Evolutionary conservation across 1,139 yeast genomes (phyloP), one percentile per base, ranked within the genome.

Genomic region (Williopsis jadinii): DNA sequence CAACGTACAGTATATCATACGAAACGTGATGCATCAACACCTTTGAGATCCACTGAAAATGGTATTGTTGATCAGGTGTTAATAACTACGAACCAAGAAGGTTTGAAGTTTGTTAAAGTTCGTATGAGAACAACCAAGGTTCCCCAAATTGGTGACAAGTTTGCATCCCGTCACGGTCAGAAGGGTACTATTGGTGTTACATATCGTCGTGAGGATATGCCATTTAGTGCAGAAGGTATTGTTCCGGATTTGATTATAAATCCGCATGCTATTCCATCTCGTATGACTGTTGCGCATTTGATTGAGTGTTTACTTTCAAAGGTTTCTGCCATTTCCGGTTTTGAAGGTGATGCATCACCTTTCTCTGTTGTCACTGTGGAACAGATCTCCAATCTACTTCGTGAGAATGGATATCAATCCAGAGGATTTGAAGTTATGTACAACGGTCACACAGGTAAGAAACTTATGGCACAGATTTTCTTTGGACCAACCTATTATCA

Each of bases 141-240:
- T 41, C 99, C 99, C 11, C 99, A 92, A 68, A 92, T 94, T 66
- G 99, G 99, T 66, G 99, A 92, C 68, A 92, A 92, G 67, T 92
- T 92, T 67, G 97, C 98, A 5, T 90, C 97, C 35, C 86, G 98
- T 70, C 98, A 92, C 72, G 99, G 99, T 65, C 99, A 94, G 68
- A 92, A 92, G 71, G 99, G 99, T 83, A 94, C 98, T 27, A 90
- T 94, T 65, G 99, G 99, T 80, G 95, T 92, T 48, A 92, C 98
- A 1, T 94, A 92, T 62, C 80, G 97, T 61, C 94, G 92, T 63
- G 99, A 92, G 66, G 99, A 92, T 64, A 92, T 92, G 97, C 99
- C 98, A 29, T 92, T 94, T 63, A 82, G 95, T n/a, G 73, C 86
- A 3, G 94, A 92, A 65, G 99, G 99, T 62, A 68, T 90, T 60